A percentile compares a stretch with the other conserved stretches of the same genome.
These are phyloP conservation scores for Xylaria sp. DNA, from an alignment of 495 filamentous ascomycete genomes.

Conservation along the genomic window DNA sequence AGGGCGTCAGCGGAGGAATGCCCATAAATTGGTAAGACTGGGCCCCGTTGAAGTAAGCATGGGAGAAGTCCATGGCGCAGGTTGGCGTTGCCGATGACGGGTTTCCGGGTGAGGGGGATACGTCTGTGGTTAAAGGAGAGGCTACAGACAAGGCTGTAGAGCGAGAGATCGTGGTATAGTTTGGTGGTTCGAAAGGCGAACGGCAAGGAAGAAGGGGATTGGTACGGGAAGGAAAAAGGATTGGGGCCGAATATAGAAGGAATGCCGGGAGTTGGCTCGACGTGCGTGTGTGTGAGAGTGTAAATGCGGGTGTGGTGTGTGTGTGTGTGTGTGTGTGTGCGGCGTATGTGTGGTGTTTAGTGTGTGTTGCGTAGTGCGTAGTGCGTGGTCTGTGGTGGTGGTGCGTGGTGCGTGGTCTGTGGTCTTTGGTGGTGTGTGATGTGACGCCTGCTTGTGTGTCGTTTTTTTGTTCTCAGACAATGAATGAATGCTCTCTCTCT, in stretches of 20 bases:
- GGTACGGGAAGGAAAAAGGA: constrained; percentile 29
- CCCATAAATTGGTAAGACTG: constrained; percentile 64
- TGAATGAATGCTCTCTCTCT: too few species aligned
- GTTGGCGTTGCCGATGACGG: not conserved
- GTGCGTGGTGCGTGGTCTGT: too few species aligned
- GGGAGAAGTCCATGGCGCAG: constrained; percentile 53
- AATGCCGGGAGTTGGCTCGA: not conserved
- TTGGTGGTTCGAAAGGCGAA: not conserved
- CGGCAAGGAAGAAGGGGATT: constrained; percentile 21
- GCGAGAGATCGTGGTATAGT: not conserved
- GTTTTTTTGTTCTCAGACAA: not conserved
- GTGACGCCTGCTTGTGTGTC: not conserved
- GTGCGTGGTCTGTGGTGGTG: not conserved
- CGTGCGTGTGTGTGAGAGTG: not conserved
- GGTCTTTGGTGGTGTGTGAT: not conserved
- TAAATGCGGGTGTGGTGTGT: not conserved
- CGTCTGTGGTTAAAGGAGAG: constrained; percentile 7
- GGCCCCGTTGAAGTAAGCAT: constrained; percentile 52
- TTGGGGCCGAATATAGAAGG: constrained; percentile 18
- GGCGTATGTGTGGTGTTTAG: not conserved
- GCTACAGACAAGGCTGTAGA: constrained; percentile 6
- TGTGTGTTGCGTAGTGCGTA: not conserved
- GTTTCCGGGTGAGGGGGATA: not conserved
- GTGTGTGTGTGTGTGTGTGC: not conserved
- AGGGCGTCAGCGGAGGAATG: constrained; percentile 59